Evolutionary conservation across 2,329 filamentous ascomycete species (phyloP).

Genomic region (Apiospora marii): DNA sequence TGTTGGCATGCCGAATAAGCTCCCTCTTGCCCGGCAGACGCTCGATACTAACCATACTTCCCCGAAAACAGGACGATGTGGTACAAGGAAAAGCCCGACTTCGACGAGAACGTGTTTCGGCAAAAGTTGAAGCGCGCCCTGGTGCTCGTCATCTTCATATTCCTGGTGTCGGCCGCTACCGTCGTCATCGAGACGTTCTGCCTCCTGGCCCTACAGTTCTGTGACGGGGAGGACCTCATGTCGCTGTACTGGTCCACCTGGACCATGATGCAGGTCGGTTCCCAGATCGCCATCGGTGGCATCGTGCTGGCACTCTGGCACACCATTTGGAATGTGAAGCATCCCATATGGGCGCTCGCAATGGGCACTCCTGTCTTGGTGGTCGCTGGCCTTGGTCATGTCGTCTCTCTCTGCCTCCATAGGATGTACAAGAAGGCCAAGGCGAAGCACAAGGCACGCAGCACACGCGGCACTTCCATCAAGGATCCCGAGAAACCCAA

Average conservation of each 20-base stretch:
- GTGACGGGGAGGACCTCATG: constrained; percentile 67
- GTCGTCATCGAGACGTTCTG: constrained; percentile 63
- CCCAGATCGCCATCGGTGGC: constrained; percentile 63
- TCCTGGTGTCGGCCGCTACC: constrained; percentile 51
- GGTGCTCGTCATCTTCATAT: constrained; percentile 52
- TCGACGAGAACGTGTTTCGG: constrained; percentile 46
- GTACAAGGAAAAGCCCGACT: constrained; percentile 42
- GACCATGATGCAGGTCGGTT: constrained; percentile 66
- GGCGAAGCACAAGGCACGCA: constrained; percentile 23
- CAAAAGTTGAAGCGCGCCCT: constrained; percentile 50
- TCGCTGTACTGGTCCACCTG: constrained; percentile 68
- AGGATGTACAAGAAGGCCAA: constrained; percentile 35
- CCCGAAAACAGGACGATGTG: constrained; percentile 44
- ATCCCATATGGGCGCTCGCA: constrained; percentile 64
- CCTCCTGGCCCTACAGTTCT: constrained; percentile 64
- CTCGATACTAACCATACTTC: neutral
- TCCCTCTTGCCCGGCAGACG: neutral
- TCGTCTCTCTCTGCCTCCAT: constrained; percentile 46
- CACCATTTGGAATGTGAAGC: constrained; percentile 57
- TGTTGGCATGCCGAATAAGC: too few species aligned
- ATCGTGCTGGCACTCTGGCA: constrained; percentile 63
- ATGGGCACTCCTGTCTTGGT: constrained; percentile 67
- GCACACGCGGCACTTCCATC: neutral
- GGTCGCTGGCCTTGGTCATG: constrained; percentile 60
- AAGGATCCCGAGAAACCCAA: constrained; percentile 17